Base-by-base conservation (phyloP, 257 asterid genomes). In the Petunia axillaris region DNA sequence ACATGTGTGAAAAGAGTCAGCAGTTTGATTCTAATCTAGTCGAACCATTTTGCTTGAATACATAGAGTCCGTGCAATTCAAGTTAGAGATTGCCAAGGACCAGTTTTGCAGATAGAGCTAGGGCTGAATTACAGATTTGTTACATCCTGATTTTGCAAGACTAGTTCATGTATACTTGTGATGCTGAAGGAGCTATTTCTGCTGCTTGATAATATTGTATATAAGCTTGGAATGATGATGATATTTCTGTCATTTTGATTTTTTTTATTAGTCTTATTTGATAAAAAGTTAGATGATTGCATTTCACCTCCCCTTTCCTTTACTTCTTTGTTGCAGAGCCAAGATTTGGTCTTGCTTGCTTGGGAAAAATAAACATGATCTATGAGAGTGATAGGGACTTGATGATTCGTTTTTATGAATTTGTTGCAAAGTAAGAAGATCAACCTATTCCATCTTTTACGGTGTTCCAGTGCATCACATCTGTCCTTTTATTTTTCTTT, bases 381-480 rank as follows among this genome's bases (percentile, higher is more conserved):
- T 91, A 78, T 86, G 97, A 91, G 87, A 89, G 87, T 83, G 98
- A 94, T 85, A 92, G 59, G 79, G 97, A 92, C 82, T 83, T 94
- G 88, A 91, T 94, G 98, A 85, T 89, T 67, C 91, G 75, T 60
- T 94, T 94, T 82, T 94, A 91, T 77, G 91, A 89, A 11, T 94
- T 94, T 85, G 93, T 94, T 81, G 93, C 95, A 37, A 93, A 83
- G 98, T 94, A 89, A 88, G 90, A 89, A 88, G 90, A 79, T 68
- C 64, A 14, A 35, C 44, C 41, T 65, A 14, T 65, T 65, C 36
- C 36, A 1, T 65, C 52, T 60, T 60, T 60, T 16, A 60, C 39
- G 40, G 39, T 60, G 10, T 60, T 8, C 5, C 1, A 16, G 5
- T 60, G 65, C 65, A 60, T 60, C 5, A 16, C 39, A 11, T 25